Evolutionary conservation across 2,329 filamentous ascomycete species (phyloP), one percentile per base, ranked within the genome.

Genomic region (Botrytis squamosa): DNA sequence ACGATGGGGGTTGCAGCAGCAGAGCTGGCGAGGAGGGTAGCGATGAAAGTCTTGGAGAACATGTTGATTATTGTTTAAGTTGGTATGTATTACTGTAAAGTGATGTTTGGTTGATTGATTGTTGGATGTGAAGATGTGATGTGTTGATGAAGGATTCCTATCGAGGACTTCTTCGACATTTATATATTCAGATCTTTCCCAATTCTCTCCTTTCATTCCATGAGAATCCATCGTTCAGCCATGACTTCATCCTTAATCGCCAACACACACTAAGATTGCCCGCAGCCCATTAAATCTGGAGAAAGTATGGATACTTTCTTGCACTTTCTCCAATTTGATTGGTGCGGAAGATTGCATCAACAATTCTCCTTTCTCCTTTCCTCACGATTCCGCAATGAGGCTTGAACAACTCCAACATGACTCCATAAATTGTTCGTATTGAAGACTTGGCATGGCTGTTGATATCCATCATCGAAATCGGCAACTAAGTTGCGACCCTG

Each of bases 41-140:
- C 67, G 62, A 75, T 46, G 72, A 74, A 55, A n/a, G 66, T 36
- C 67, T 74, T 75, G 72, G 74, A 70, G 60, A 69, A 73, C 73
- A 74, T 74, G 1, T 73, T 74, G 72, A 74, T 49, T 44, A 22
- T 60, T 36, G 40, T 49, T 42, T 46, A n/a, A 29, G 29, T 33
- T 66, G 70, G 25, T 64, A 44, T 64, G 12, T 22, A 55, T 65
- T 63, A 65, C 10, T 52, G 29, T 64, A 67, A 33, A 67, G 16
- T 12, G 33, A 16, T 29, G 38, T 5, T 49, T 42, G 29, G 9
- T 6, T 55, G 20, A 18, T 46, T 42, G 29, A 9, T 9, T 55
- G 44, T 38, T 52, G 14, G 49, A 65, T 64, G 57, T 62, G 25
- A 46, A 52, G 59, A 52, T 36, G 40, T 40, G 49, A 55, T 40